These are phyloP conservation scores for Nigrograna mackinnonii DNA, from an alignment of 2,329 filamentous ascomycete genomes.

Conservation along the genomic window DNA sequence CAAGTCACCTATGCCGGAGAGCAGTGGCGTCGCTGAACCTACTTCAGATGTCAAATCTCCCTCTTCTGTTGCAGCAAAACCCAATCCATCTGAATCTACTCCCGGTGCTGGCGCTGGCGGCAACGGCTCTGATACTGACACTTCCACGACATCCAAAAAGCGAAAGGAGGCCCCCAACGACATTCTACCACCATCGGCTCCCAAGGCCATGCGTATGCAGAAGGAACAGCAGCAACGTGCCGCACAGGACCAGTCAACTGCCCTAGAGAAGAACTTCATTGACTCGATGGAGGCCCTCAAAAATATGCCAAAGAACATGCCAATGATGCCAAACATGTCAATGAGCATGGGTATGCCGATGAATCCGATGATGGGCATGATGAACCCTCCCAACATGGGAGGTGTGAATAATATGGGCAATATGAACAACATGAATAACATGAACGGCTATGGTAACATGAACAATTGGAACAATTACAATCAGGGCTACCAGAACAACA, in stretches of 20 bases:
- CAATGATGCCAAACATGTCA: slow-evolving; percentile 25
- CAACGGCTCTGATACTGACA: slow-evolving; percentile 38
- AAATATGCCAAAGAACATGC: slow-evolving; percentile 23
- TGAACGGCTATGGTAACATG: slow-evolving; percentile 28
- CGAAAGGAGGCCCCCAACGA: slow-evolving; percentile 75
- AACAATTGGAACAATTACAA: slow-evolving; percentile 6
- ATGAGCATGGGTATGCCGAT: slow-evolving; percentile 51
- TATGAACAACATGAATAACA: slow-evolving; percentile 36
- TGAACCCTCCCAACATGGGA: slow-evolving; percentile 41
- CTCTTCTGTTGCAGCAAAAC: slow-evolving; percentile 23
- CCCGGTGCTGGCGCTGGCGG: slow-evolving; percentile 32
- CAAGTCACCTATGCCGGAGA: slow-evolving; percentile 19
- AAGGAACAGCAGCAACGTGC: slow-evolving; percentile 39
- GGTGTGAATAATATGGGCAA: slow-evolving; percentile 37
- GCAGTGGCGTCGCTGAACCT: slow-evolving; percentile 15
- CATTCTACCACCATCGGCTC: slow-evolving; percentile 49
- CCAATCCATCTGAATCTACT: slow-evolving; percentile 27
- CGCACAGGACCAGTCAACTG: slow-evolving; percentile 57
- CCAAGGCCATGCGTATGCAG: slow-evolving; percentile 49
- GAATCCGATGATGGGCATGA: slow-evolving; percentile 41
- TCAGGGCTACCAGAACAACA: slow-evolving; percentile 13
- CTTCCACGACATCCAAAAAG: slow-evolving; percentile 65
- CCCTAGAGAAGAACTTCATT: slow-evolving; percentile 45
- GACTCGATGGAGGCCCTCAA: slow-evolving; percentile 50
- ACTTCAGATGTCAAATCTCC: slow-evolving; percentile 24